Conservation (phyloP, 805 yeast genomes). For the Cyberlindnera japonica region DNA sequence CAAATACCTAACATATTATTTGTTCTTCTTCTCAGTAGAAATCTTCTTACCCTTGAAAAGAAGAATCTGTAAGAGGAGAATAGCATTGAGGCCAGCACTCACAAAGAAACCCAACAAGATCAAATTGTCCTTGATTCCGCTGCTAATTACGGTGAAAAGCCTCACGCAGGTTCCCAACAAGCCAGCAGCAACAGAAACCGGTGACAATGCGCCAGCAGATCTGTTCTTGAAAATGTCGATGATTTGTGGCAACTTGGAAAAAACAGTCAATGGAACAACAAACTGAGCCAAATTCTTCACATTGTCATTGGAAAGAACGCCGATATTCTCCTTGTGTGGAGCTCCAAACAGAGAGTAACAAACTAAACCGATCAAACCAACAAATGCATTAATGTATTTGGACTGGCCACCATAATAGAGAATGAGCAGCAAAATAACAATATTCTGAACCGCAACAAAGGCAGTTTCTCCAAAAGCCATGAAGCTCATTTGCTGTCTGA, state of each 20-base stretch:
- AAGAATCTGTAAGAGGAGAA: constrained; percentile 35
- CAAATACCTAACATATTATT: no score
- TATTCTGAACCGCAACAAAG: constrained; percentile 35
- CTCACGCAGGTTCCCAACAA: constrained; percentile 37
- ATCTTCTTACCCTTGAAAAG: constrained; percentile 25
- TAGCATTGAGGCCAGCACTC: constrained; percentile 32
- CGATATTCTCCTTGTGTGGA: constrained; percentile 13
- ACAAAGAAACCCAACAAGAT: constrained; percentile 31
- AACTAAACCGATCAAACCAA: constrained; percentile 19
- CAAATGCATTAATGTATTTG: constrained; percentile 17
- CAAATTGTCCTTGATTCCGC: constrained; percentile 32
- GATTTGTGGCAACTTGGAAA: constrained; percentile 41
- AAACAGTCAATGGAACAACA: constrained; percentile 34
- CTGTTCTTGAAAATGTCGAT: constrained; percentile 32
- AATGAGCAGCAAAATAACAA: constrained; percentile 30
- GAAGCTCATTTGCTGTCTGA: constrained; percentile 34
- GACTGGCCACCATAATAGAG: constrained; percentile 18
- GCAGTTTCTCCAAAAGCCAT: constrained; percentile 38
- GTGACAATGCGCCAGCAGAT: constrained; percentile 41
- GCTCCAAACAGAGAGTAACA: constrained; percentile 23
- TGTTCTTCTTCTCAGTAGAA: constrained; percentile 15
- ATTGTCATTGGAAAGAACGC: constrained; percentile 23
- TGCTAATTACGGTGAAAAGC: constrained; percentile 36
- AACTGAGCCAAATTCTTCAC: constrained; percentile 29
- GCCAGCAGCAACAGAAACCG: constrained; percentile 35